Conservation (phyloP, 495 filamentous ascomycete species). For the Barbatosphaeria neglecta region DNA sequence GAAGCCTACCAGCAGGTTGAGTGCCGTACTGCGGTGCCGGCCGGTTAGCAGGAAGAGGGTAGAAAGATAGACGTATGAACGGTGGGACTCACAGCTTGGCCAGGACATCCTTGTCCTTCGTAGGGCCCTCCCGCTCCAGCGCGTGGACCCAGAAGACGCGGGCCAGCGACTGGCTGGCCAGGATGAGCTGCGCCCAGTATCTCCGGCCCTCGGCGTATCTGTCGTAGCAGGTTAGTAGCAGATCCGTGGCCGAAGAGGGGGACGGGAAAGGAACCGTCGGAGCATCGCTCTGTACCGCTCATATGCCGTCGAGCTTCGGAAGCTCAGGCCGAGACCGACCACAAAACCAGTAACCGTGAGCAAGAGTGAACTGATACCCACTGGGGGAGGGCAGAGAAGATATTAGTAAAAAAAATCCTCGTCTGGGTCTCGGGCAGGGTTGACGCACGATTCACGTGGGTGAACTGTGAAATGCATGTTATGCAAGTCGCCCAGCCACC, state of each 20-base stretch:
- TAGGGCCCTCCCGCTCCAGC: slow-evolving; percentile 50
- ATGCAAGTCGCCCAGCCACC: slow-evolving; percentile 59
- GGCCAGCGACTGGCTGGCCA: slow-evolving; percentile 61
- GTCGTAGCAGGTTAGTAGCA: not conserved
- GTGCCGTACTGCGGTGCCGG: slow-evolving; percentile 47
- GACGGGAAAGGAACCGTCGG: too few species aligned
- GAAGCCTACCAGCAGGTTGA: slow-evolving; percentile 75
- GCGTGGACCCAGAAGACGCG: slow-evolving; percentile 71
- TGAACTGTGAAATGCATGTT: slow-evolving; percentile 40
- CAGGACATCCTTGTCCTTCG: slow-evolving; percentile 56
- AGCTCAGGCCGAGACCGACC: slow-evolving; percentile 70
- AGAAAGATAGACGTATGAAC: too few species aligned
- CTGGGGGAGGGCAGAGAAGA: slow-evolving; percentile 9
- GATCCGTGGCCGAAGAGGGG: not conserved
- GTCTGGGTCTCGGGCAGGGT: not conserved
- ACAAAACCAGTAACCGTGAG: slow-evolving; percentile 85
- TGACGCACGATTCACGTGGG: slow-evolving; percentile 37
- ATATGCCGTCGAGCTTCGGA: slow-evolving; percentile 77
- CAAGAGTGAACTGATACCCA: slow-evolving; percentile 56
- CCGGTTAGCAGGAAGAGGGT: not conserved
- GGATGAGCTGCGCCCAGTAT: slow-evolving; percentile 64
- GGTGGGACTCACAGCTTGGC: slow-evolving; percentile 56
- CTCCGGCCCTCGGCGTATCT: slow-evolving; percentile 60
- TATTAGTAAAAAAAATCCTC: not conserved
- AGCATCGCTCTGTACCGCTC: slow-evolving; percentile 67